phyloP scores from a whole-genome alignment of 768 basidiomycete genomes.

The Pisolithus sp. region DNA sequence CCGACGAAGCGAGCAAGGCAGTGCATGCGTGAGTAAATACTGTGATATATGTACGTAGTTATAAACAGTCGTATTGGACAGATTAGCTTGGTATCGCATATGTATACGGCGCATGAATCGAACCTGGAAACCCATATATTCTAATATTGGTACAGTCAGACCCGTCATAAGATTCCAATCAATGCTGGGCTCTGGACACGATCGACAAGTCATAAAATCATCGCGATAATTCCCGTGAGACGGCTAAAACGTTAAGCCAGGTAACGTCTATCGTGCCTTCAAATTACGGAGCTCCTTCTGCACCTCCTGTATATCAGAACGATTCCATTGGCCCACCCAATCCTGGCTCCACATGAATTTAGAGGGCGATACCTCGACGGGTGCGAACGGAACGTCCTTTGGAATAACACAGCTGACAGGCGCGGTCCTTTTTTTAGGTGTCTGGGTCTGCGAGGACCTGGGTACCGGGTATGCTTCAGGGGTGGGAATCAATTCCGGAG shows the following conservation, averaged over 20 bases:
- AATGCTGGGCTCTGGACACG: neutral
- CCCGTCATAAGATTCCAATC: too few relatives aligned
- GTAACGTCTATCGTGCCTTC: constrained; percentile 7
- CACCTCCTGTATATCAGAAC: constrained; percentile 32
- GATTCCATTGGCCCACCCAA: constrained; percentile 40
- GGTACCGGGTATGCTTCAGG: neutral
- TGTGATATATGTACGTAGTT: too few relatives aligned
- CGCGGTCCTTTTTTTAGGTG: constrained; percentile 8
- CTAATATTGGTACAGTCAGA: too few relatives aligned
- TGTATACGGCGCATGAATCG: too few relatives aligned
- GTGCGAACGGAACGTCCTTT: neutral
- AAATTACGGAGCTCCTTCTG: constrained; percentile 32
- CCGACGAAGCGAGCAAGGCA: too few relatives aligned
- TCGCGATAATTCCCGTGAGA: neutral
- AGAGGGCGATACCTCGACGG: neutral
- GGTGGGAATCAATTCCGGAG: constrained; percentile 45
- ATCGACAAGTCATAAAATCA: neutral
- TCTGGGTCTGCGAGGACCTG: neutral
- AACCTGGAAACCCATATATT: too few relatives aligned
- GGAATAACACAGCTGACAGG: constrained; percentile 9
- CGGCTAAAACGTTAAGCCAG: neutral
- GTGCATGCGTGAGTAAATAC: too few relatives aligned
- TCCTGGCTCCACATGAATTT: constrained; percentile 3
- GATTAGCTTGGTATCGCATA: too few relatives aligned
- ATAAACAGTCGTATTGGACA: too few relatives aligned